Evolutionary conservation across 2,329 filamentous ascomycete genomes (phyloP).

Genomic region (Xylariomycetidae sp.): DNA sequence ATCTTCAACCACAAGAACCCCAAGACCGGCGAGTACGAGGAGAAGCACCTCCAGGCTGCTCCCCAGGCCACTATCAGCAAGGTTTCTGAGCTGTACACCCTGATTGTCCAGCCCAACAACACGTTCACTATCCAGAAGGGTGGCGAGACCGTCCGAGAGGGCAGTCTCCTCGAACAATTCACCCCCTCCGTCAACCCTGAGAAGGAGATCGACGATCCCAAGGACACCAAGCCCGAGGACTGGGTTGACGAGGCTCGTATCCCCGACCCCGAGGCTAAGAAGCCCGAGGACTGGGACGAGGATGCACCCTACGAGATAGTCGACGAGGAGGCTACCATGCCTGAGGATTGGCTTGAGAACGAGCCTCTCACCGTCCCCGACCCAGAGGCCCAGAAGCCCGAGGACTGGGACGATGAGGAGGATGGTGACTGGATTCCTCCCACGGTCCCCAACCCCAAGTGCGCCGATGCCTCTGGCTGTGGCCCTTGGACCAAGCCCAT

Average conservation of each 20-base stretch:
- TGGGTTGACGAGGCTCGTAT: constrained; percentile 96
- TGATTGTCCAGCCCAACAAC: constrained; percentile 95
- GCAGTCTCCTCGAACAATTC: constrained; percentile 92
- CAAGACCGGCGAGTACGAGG: constrained; percentile 98
- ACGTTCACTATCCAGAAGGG: constrained; percentile 90
- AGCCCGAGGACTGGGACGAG: constrained; percentile 99
- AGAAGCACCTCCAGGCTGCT: constrained; percentile 90
- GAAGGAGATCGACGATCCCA: constrained; percentile 89
- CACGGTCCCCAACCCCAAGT: constrained; percentile 92
- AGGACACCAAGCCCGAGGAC: constrained; percentile 88
- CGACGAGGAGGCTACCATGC: constrained; percentile 84
- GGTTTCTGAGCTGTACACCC: constrained; percentile 89
- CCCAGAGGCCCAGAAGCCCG: constrained; percentile 93
- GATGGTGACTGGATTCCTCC: constrained; percentile 96
- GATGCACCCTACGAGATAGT: constrained; percentile 94
- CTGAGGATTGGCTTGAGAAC: constrained; percentile 92
- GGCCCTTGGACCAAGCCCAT: constrained; percentile 87
- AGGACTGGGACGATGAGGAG: constrained; percentile 99
- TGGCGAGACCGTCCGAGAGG: constrained; percentile 80
- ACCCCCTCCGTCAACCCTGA: constrained; percentile 85
- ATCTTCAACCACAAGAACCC: constrained; percentile 99
- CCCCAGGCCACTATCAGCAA: constrained; percentile 85
- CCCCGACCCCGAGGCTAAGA: constrained; percentile 83
- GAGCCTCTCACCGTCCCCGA: constrained; percentile 80
- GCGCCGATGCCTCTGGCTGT: constrained; percentile 85